Evolutionary conservation across 2,329 filamentous ascomycete species (phyloP).

Genomic region (Pestalotiopsis fici): DNA sequence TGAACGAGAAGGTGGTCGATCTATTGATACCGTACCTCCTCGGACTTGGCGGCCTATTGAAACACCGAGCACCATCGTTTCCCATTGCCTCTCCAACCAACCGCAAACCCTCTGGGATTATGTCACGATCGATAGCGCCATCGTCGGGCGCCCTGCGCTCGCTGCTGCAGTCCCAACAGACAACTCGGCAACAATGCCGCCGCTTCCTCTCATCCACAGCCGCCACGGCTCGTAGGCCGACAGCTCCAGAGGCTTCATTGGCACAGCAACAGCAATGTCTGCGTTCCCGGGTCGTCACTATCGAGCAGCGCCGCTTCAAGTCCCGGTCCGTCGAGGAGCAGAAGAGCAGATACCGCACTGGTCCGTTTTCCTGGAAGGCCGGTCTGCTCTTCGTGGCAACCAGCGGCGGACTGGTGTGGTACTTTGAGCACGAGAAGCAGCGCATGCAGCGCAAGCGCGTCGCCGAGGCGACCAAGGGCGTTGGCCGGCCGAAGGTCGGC

Average conservation of each 20-base stretch:
- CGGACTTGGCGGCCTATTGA: neutral
- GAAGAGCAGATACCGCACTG: slow-evolving; percentile 58
- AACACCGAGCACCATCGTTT: neutral
- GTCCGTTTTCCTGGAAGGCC: slow-evolving; percentile 91
- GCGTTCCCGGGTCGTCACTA: slow-evolving; percentile 9
- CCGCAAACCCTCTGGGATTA: neutral
- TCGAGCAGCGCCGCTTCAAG: slow-evolving; percentile 38
- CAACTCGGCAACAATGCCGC: slow-evolving; percentile 12
- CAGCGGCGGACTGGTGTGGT: slow-evolving; percentile 77
- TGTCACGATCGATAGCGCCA: slow-evolving; percentile 10
- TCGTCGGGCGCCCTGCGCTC: slow-evolving; percentile 15
- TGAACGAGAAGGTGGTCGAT: neutral
- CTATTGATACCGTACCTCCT: neutral
- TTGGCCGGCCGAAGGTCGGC: slow-evolving; percentile 90
- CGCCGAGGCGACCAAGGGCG: slow-evolving; percentile 89
- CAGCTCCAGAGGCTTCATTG: neutral
- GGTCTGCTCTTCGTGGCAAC: slow-evolving; percentile 82
- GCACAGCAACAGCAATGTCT: slow-evolving; percentile 6
- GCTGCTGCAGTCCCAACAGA: slow-evolving; percentile 17
- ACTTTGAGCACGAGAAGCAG: slow-evolving; percentile 92
- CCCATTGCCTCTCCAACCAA: neutral
- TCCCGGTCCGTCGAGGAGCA: slow-evolving; percentile 60
- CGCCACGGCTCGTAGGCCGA: neutral
- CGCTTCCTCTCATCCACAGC: slow-evolving; percentile 18
- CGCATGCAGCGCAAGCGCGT: slow-evolving; percentile 87